Evolutionary conservation across 2,329 filamentous ascomycete species (phyloP), one percentile per base, ranked within the genome.

Genomic region (Aureobasidium sp.): DNA sequence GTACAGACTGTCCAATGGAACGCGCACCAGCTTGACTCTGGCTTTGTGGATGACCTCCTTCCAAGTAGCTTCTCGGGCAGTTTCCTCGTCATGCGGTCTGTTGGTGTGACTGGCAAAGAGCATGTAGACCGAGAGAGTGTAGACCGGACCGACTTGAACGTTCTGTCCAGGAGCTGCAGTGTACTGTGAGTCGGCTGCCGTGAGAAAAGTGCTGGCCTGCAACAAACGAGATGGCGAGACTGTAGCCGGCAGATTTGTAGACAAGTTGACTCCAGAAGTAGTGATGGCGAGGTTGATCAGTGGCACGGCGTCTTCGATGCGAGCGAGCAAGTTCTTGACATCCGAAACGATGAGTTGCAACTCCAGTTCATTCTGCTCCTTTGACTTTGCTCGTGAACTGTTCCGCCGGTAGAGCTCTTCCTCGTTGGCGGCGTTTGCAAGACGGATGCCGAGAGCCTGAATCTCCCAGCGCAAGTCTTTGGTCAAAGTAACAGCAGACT

Each of bases 31-130:
- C 61, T 91, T 90, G 13, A 96, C 84, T 40, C 86, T 84, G 19
- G 91, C 89, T 72, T 97, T 99, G 76, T 97, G 92, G 63, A 96
- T 86, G 42, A 95, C 91, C 71, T 99, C 93, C 70, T 97, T 94
- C 94, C 94, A 97, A 0, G 92, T 88, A 0, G 90, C 78, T 75
- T 85, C 74, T 75, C 88, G 70, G 65, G 85, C 67, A 67, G 82
- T 74, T 71, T 84, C 73, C 74, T 84, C 74, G 66, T 81, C 77
- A 19, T 81, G 78, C 2, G 79, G 75, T 40, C 82, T 75, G 45
- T 77, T 76, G 3, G 86, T 78, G 72, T 97, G 91, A 1, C 90
- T 88, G 2, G 86, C 80, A 68, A 97, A 99, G 0, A 97, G 81
- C 91, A 97, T 96, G 73, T 97, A 99, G 66, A 97, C 77, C 0